phyloP scores from a whole-genome alignment of 129 eudicot species.

The Tagetes patula region DNA sequence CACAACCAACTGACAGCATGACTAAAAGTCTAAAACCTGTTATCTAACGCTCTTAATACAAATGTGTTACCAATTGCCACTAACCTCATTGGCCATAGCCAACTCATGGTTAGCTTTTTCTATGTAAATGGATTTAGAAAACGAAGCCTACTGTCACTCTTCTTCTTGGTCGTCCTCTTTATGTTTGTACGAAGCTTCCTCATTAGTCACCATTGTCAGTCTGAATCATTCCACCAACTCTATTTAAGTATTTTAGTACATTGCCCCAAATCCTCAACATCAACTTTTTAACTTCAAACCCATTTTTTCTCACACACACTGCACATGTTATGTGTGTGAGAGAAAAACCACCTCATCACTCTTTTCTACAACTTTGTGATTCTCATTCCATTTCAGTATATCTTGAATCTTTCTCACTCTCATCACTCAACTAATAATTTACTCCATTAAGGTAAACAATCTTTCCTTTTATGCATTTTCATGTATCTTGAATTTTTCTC shows the following conservation, averaged over 20 bases:
- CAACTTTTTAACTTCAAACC: background rate
- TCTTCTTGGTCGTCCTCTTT: conserved; percentile 8
- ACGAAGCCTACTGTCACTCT: background rate
- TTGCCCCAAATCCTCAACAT: conserved; percentile 23
- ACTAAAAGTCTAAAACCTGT: too few species aligned
- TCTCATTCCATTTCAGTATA: conserved; percentile 33
- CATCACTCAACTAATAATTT: background rate
- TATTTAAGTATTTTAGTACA: conserved; percentile 20
- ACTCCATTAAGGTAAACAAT: conserved; percentile 22
- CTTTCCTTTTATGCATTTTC: background rate
- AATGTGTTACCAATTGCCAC: too few species aligned
- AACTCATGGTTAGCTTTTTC: too few species aligned
- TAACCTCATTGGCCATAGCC: too few species aligned
- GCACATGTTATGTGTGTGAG: conserved; percentile 26
- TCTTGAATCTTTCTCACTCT: conserved; percentile 29
- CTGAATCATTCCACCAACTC: conserved; percentile 10
- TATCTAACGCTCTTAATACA: too few species aligned
- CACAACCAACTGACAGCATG: too few species aligned
- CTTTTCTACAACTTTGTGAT: conserved; percentile 34
- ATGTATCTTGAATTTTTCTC: too few species aligned
- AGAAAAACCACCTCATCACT: background rate
- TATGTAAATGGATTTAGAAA: background rate
- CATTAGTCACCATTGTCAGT: conserved; percentile 8
- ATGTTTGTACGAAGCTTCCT: conserved; percentile 31
- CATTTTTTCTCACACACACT: conserved; percentile 21